Evolutionary conservation across 2,329 filamentous ascomycete genomes (phyloP).

Genomic region (Tolypocladium ovalisporum): DNA sequence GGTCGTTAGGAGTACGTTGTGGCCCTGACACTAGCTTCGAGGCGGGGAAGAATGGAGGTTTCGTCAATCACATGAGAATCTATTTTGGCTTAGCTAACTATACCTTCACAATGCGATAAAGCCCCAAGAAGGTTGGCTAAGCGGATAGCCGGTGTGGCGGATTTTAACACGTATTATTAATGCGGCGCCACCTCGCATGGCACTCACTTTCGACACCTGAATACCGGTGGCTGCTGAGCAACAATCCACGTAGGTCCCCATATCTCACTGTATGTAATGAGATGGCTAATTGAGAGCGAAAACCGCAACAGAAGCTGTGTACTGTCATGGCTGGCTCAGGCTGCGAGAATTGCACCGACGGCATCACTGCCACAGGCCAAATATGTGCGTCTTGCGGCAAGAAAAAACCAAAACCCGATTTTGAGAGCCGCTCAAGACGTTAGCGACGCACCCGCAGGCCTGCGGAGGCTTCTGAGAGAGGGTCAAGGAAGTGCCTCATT

Average conservation of each 20-base stretch:
- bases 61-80: background rate
- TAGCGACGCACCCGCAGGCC: too few species aligned
- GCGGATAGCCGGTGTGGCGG: background rate
- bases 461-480: background rate
- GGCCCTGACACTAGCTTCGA: background rate
- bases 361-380: background rate
- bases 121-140: background rate
- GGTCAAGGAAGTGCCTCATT: too few species aligned
- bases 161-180: background rate
- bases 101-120: background rate
- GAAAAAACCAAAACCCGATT: background rate
- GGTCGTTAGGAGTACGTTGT: background rate
- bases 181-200: background rate
- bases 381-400: background rate
- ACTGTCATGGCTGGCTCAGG: background rate
- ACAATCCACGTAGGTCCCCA: too few species aligned
- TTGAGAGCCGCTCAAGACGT: too few species aligned
- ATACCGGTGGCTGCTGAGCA: too few species aligned
- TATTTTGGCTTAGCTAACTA: background rate
- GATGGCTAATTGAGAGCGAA: background rate
- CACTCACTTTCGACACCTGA: too few species aligned
- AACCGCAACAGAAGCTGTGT: background rate
- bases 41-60: background rate
- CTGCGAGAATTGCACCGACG: background rate
- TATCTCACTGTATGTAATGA: background rate